Evolutionary conservation across 2,329 filamentous ascomycete genomes (phyloP), one percentile per base, ranked within the genome.

Genomic region (Talaromyces funiculosus): DNA sequence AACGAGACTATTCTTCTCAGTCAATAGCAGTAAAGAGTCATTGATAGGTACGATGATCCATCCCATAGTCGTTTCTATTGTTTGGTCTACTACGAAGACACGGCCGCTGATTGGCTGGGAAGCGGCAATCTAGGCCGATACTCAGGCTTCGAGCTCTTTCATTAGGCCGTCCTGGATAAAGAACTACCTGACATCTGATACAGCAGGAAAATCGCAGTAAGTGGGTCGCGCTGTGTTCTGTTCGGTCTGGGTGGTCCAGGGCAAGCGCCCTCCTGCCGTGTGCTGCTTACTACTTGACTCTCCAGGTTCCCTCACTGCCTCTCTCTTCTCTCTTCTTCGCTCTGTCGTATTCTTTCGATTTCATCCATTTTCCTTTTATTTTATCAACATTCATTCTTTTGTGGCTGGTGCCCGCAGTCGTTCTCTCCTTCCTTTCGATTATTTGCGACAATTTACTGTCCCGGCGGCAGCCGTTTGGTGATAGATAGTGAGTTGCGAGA

Each of bases 391-490:
- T 61, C 43, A 33, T 56, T 61, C 43, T 57, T 51, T 38, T 54
- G 42, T 53, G 60, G 60, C 60, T 61, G 53, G 56, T 40, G 38
- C 43, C 42, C 53, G 31, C 53, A 57, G 59, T 61, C 60, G 33
- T 61, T 33, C 60, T 53, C 37, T 61, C 53, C 35, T 61, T 57
- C 20, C 24, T 26, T 14, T 43, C 33, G 42, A 58, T 45, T 45
- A 33, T 51, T 33, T 35, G 38, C 53, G 18, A 37, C 43, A 16
- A 53, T 51, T 22, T 3, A 35, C 60, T 61, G 60, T 61, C 54
- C 54, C 40, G 60, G 60, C 20, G 60, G 54, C 54, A 58, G 54
- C 31, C 42, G n/a, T 31, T 51, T 45, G 10, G n/a, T 42, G 12
- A 45, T 31, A 42, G 35, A 22, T 57, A 37, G 54, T 57, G 8